Evolutionary conservation across 2,329 filamentous ascomycete species (phyloP).

Genomic region (Diaporthe sp.): DNA sequence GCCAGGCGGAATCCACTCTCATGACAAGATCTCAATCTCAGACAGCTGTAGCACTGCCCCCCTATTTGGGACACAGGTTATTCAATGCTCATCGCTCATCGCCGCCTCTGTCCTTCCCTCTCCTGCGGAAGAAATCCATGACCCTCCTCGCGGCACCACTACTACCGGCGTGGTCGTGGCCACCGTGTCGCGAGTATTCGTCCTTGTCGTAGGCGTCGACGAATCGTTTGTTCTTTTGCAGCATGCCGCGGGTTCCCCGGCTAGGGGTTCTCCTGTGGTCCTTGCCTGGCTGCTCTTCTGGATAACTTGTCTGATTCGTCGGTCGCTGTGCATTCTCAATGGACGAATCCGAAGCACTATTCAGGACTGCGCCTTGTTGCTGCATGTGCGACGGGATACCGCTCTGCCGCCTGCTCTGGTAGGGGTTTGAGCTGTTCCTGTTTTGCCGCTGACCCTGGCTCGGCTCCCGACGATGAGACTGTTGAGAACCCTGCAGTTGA

Average conservation of each 20-base stretch:
- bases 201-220: conserved; percentile 89
- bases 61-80: not conserved
- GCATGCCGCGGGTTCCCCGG: conserved; percentile 63
- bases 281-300: conserved; percentile 58
- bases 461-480: conserved; percentile 43
- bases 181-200: conserved; percentile 62
- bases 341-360: conserved; percentile 68
- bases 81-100: conserved; percentile 70
- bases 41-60: not conserved
- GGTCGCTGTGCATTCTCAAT: conserved; percentile 62
- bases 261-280: conserved; percentile 56
- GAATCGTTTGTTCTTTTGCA: conserved; percentile 92
- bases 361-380: conserved; percentile 61
- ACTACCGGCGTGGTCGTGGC: conserved; percentile 80
- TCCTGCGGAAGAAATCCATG: conserved; percentile 97
- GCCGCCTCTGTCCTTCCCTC: conserved; percentile 80
- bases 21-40: not conserved
- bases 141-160: conserved; percentile 91
- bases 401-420: conserved; percentile 50
- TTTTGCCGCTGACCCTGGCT: conserved; percentile 57
- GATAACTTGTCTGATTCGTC: conserved; percentile 57
- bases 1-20: not conserved
- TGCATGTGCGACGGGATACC: conserved; percentile 61
- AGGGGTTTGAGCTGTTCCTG: conserved; percentile 58
- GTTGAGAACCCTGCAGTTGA: conserved; percentile 48